Evolutionary conservation across 202 grass and related monocot species (phyloP).

Genomic region (Saccharum hybrid): DNA sequence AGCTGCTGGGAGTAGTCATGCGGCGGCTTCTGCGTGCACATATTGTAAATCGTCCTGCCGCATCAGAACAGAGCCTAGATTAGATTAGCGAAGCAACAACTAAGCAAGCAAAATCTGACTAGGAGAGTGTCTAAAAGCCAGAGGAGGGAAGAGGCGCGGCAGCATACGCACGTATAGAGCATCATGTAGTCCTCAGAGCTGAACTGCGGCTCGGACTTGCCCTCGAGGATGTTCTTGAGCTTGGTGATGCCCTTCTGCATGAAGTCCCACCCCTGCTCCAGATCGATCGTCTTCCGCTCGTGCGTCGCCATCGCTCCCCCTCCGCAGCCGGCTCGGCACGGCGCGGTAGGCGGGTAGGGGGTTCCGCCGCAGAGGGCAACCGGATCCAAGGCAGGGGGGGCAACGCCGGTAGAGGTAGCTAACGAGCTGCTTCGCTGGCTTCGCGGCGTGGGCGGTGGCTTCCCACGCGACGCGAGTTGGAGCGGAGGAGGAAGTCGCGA

Average conservation of each 20-base stretch:
- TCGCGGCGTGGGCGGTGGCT: not conserved
- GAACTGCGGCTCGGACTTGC: conserved; percentile 58
- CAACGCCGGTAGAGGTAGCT: not conserved
- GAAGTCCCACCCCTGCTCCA: conserved; percentile 61
- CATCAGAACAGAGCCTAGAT: conserved; percentile 16
- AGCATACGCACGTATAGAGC: conserved; percentile 82
- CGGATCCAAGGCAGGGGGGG: not conserved
- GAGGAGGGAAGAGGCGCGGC: not conserved
- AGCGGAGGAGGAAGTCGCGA: not conserved
- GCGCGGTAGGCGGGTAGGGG: not conserved
- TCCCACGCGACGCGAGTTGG: not conserved
- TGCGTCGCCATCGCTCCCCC: conserved; percentile 43
- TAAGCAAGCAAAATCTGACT: not conserved
- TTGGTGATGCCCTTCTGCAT: conserved; percentile 81
- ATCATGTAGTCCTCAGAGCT: conserved; percentile 86
- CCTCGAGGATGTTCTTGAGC: conserved; percentile 71
- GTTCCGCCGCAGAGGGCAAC: not conserved
- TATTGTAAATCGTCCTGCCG: conserved; percentile 76
- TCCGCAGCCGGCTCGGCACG: not conserved
- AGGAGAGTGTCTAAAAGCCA: not conserved
- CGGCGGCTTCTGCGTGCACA: conserved; percentile 84
- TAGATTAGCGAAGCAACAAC: conserved; percentile 13
- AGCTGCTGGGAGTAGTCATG: conserved; percentile 87
- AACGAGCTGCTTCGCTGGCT: not conserved
- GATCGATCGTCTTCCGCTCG: conserved; percentile 62